Evolutionary conservation across 2,329 filamentous ascomycete species (phyloP), one percentile per base, ranked within the genome.

Genomic region (Ophiocordyceps polyrhachis-furcata): DNA sequence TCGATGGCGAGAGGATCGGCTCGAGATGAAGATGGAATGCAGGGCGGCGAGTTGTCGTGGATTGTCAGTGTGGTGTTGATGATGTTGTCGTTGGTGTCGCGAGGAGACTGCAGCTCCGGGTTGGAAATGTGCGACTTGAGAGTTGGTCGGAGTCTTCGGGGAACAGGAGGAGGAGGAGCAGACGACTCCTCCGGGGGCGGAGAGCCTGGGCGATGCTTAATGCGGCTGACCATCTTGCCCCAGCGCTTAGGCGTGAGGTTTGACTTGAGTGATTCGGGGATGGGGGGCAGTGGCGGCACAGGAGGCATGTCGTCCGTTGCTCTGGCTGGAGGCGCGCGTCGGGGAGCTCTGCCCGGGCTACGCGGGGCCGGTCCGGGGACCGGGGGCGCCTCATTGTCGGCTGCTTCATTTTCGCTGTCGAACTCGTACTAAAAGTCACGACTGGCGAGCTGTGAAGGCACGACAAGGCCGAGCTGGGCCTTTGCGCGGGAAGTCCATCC

Each of bases 341-440:
- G 35, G 20, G 13, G 28, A 40, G 21, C 14, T 11, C 45, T 52
- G 37, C 13, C 37, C 1, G 45, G 46, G 19, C 41, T 50, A 25
- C 50, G 49, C 31, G 41, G 20, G 11, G 21, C 23, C n/a, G 20
- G 11, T 7, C 15, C 29, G 41, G 35, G 35, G 17, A n/a, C 35
- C 35, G 35, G 35, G 11, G 32, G 32, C 32, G n/a, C 51, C 19
- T 51, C 49, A 19, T 52, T 53, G 21, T 15, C 13, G 17, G 17
- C 20, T 14, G 11, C 31, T 4, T 32, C 38, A 13, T 59, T 53
- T 13, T 60, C 60, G 40, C 56, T 61, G 52, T 63, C 59, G 49
- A 61, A 52, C 50, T 57, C 51, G 46, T 63, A 63, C 61, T 63
- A 64, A 44, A 58, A 58, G 21, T 58, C 49, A 51, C 60, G 60